Evolutionary conservation across 2,329 filamentous ascomycete genomes (phyloP), one percentile per base, ranked within the genome.

Genomic region (Colletotrichum lentis): DNA sequence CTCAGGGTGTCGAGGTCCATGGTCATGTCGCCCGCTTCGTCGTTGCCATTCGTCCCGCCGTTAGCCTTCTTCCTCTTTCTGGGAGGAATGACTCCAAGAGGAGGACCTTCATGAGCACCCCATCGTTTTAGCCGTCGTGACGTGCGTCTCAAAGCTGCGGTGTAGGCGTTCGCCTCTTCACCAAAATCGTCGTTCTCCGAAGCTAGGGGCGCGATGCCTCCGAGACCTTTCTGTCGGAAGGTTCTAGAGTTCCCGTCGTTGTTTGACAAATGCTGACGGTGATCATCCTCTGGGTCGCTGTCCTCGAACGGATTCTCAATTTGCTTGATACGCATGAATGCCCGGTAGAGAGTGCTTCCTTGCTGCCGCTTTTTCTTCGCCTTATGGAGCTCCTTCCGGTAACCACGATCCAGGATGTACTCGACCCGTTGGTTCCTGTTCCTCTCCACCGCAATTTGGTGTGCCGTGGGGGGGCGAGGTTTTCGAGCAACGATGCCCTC

Each of bases 351-450:
- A 10, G 87, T 83, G 14, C 91, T 90, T 67, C 93, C 88, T 62
- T 84, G 81, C 22, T 86, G 85, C 5, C 92, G 86, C 20, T 80
- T 74, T 72, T 88, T 89, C 54, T 88, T 87, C 14, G 88, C 85
- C 63, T 82, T 82, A 74, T 89, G 86, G 74, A 94, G 90, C 59
- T 87, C 83, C 71, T 84, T 85, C 56, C 90, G 87, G 41, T 95
- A 81, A 37, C 90, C 90, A n/a, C 90, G 88, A 72, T 93, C 90
- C 18, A 96, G 85, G 59, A 93, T 92, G 73, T 94, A 90, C 74
- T 94, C 90, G n/a, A 95, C 92, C 6, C 92, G 88, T 74, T 92
- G 88, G 69, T 88, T 91, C 20, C 92, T 85, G 77, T 94, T 94
- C 63, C 90, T 86, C 77, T 94, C 91, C 1, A 96, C 91, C 0